phyloP scores from a whole-genome alignment of 148 eudicot genomes.

The Fallopia convolvulus region DNA sequence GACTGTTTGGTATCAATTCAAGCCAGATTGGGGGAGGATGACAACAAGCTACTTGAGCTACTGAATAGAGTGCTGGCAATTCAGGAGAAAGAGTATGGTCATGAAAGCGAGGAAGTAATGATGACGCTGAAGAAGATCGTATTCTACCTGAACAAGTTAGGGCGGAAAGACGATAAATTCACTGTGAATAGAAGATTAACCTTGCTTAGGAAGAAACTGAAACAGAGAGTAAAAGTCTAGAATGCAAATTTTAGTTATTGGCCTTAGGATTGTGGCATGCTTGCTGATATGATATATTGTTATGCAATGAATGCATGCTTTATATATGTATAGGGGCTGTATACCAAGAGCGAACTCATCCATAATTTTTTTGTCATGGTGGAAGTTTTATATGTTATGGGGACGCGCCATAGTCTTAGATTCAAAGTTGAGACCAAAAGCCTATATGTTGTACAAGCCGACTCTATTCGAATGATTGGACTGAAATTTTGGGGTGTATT shows the following conservation, averaged over 20 bases:
- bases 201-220: slow-evolving; percentile 45
- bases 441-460: background rate
- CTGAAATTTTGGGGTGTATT: background rate
- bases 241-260: background rate
- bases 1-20: slow-evolving; percentile 80
- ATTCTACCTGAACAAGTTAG: slow-evolving; percentile 58
- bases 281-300: background rate
- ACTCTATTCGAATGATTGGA: background rate
- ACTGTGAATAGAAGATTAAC: slow-evolving; percentile 66
- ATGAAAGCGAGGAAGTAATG: slow-evolving; percentile 62
- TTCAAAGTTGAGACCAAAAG: background rate
- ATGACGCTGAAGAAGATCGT: slow-evolving; percentile 58
- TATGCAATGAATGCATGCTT: background rate
- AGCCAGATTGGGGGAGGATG: slow-evolving; percentile 51
- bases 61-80: slow-evolving; percentile 61
- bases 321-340: slow-evolving; percentile 2
- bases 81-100: slow-evolving; percentile 75
- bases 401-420: background rate
- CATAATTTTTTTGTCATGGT: background rate
- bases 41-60: slow-evolving; percentile 36
- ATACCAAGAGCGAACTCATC: background rate
- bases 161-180: slow-evolving; percentile 50
- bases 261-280: slow-evolving; percentile 1
- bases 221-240: slow-evolving; percentile 23
- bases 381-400: background rate